Conservation (phyloP, 805 yeast genomes). For the Teunomyces kruisii region DNA sequence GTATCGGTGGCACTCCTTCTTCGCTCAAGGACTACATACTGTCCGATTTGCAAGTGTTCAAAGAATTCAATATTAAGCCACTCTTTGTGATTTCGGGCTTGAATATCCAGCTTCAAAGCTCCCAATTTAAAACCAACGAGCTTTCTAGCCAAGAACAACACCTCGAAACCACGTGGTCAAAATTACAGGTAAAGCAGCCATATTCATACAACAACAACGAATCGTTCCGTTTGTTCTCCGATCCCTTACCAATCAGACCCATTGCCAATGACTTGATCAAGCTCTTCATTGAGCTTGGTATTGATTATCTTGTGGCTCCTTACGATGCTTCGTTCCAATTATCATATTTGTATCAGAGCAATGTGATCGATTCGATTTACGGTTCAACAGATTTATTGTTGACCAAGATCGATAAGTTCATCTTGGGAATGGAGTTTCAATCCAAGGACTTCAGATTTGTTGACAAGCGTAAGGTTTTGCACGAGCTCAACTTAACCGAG, state of each 20-base stretch:
- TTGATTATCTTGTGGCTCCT: slow-evolving; percentile 79
- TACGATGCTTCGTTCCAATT: slow-evolving; percentile 79
- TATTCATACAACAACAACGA: slow-evolving; percentile 30
- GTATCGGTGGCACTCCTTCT: slow-evolving; percentile 79
- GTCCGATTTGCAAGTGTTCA: slow-evolving; percentile 60
- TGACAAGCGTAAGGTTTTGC: slow-evolving; percentile 55
- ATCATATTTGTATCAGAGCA: slow-evolving; percentile 60
- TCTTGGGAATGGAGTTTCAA: slow-evolving; percentile 68
- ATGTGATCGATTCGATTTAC: slow-evolving; percentile 68
- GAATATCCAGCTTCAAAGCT: slow-evolving; percentile 38
- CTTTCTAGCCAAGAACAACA: slow-evolving; percentile 41
- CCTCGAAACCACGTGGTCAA: slow-evolving; percentile 40
- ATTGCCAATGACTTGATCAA: slow-evolving; percentile 56
- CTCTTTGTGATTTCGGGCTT: slow-evolving; percentile 77
- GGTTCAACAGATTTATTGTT: slow-evolving; percentile 83
- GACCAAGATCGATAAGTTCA: slow-evolving; percentile 64
- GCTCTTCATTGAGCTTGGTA: slow-evolving; percentile 52
- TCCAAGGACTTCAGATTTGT: slow-evolving; percentile 66
- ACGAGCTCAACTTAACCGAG: slow-evolving; percentile 58
- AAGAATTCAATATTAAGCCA: slow-evolving; percentile 67
- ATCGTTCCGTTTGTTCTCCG: slow-evolving; percentile 52
- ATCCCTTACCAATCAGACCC: slow-evolving; percentile 50
- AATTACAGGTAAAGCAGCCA: slow-evolving; percentile 26
- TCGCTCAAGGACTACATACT: slow-evolving; percentile 57
- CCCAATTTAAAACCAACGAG: slow-evolving; percentile 34